phyloP scores from a whole-genome alignment of 208 protist genomes.

The Phytomonas serpens region DNA sequence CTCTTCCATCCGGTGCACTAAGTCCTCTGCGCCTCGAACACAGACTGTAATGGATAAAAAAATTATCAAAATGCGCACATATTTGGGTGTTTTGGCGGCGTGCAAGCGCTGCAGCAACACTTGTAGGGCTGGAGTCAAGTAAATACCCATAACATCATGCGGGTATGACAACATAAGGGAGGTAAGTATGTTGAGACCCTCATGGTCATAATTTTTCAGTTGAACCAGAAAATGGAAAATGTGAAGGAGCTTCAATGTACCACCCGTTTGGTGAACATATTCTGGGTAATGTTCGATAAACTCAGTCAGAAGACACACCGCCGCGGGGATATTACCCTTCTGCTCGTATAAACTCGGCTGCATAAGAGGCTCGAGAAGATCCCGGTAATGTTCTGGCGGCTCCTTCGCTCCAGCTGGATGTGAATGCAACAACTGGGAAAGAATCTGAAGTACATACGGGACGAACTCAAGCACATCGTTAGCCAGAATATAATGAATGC shows the following conservation, averaged over 20 bases:
- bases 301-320: conserved; percentile 64
- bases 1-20: conserved; percentile 50
- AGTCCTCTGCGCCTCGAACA: conserved; percentile 41
- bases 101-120: conserved; percentile 69
- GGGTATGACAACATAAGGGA: conserved; percentile 75
- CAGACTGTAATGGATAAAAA: conserved; percentile 78
- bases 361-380: conserved; percentile 55
- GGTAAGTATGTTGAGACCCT: conserved; percentile 84
- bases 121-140: conserved; percentile 49
- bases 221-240: conserved; percentile 63
- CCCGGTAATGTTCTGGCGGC: conserved; percentile 46
- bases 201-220: conserved; percentile 85
- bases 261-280: conserved; percentile 41
- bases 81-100: conserved; percentile 77
- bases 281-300: conserved; percentile 65
- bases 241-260: conserved; percentile 56
- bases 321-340: conserved; percentile 72
- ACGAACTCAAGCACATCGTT: conserved; percentile 93
- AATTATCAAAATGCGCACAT: conserved; percentile 80
- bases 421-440: conserved; percentile 91
- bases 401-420: conserved; percentile 19
- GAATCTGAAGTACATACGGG: conserved; percentile 96
- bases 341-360: conserved; percentile 52
- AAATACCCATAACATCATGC: conserved; percentile 36
- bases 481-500: conserved; percentile 78